phyloP scores from a whole-genome alignment of 2,329 filamentous ascomycete species.

The Aureobasidium sp. region DNA sequence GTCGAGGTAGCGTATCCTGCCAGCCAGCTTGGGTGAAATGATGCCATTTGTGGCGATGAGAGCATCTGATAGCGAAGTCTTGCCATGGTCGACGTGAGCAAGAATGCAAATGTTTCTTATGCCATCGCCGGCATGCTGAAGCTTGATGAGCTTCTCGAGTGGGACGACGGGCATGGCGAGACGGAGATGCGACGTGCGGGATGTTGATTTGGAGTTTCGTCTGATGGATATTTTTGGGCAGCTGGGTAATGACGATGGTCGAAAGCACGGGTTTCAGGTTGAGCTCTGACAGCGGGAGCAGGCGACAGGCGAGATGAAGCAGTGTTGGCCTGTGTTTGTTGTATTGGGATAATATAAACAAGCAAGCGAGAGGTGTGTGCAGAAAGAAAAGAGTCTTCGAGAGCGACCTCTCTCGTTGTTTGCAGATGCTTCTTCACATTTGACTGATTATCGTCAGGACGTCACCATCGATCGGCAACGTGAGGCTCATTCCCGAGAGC shows the following conservation, averaged over 20 bases:
- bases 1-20: constrained; percentile 96
- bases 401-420: too few species aligned
- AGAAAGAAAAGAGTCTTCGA: too few species aligned
- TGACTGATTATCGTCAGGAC: neutral
- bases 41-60: constrained; percentile 98
- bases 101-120: constrained; percentile 95
- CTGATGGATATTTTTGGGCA: neutral
- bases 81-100: constrained; percentile 95
- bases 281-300: neutral
- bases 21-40: constrained; percentile 93
- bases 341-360: neutral
- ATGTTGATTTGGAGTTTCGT: neutral
- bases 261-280: neutral
- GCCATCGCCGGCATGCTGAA: constrained; percentile 80
- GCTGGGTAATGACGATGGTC: neutral
- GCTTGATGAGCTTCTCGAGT: constrained; percentile 78
- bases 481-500: neutral
- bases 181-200: neutral
- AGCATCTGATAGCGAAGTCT: constrained; percentile 92
- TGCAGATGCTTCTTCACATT: too few species aligned
- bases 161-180: constrained; percentile 78
- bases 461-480: neutral
- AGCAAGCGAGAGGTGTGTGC: neutral
- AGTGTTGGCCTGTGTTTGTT: neutral
- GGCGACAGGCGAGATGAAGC: constrained; percentile 7